Evolutionary conservation across 2,329 filamentous ascomycete genomes (phyloP).

Genomic region (Diplodia sapinea): DNA sequence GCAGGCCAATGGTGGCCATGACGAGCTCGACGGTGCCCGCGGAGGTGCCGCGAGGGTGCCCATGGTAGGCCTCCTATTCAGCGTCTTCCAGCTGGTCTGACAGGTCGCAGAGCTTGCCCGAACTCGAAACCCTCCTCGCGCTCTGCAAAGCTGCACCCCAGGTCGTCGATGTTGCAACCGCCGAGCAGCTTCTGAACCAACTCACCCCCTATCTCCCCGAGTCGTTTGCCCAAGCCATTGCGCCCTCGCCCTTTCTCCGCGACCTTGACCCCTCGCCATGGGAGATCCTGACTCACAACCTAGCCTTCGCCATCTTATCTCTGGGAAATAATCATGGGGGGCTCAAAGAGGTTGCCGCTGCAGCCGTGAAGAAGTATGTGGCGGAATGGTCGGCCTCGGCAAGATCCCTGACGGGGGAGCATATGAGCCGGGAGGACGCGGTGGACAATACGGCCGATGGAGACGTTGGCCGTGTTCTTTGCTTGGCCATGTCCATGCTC

Average conservation of each 20-base stretch:
- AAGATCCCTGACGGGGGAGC: slow-evolving; percentile 60
- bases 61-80: slow-evolving; percentile 43
- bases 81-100: slow-evolving; percentile 13
- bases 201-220: slow-evolving; percentile 85
- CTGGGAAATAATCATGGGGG: slow-evolving; percentile 75
- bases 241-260: slow-evolving; percentile 80
- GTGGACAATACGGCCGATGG: slow-evolving; percentile 61
- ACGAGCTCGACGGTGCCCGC: slow-evolving; percentile 33
- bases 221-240: slow-evolving; percentile 78
- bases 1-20: slow-evolving; percentile 32
- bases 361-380: slow-evolving; percentile 74
- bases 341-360: slow-evolving; percentile 69
- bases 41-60: slow-evolving; percentile 40
- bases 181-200: slow-evolving; percentile 78
- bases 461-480: slow-evolving; percentile 68
- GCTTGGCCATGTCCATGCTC: slow-evolving; percentile 81
- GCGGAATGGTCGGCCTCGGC: slow-evolving; percentile 70
- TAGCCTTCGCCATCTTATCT: slow-evolving; percentile 81
- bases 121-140: slow-evolving; percentile 89
- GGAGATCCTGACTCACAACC: slow-evolving; percentile 78
- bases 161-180: slow-evolving; percentile 72
- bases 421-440: slow-evolving; percentile 40
- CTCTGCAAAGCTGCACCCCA: slow-evolving; percentile 87
- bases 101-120: slow-evolving; percentile 71
- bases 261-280: slow-evolving; percentile 86